A percentile compares a stretch with the other conserved stretches of the same genome.
These are phyloP conservation scores for Russula virescens DNA, from an alignment of 768 basidiomycete species.

Conservation along the genomic window DNA sequence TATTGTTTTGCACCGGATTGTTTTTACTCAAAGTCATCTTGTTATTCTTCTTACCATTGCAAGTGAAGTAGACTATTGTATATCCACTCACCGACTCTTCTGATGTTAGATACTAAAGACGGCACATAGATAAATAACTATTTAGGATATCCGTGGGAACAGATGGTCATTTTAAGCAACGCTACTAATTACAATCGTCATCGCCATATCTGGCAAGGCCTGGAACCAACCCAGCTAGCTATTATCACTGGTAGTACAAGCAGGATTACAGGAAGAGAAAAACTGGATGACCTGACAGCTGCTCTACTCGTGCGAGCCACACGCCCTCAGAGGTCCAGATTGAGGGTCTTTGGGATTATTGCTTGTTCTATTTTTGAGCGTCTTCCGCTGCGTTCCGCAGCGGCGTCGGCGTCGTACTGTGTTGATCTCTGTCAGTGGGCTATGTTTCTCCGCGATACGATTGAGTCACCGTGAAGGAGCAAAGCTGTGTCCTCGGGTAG, in stretches of 20 bases:
- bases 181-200: too few relatives aligned
- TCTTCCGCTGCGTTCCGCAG: not conserved
- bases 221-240: not conserved
- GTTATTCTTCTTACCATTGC: too few relatives aligned
- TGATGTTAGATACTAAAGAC: too few relatives aligned
- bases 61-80: too few relatives aligned
- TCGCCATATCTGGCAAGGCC: too few relatives aligned
- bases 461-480: not conserved
- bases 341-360: not conserved
- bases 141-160: too few relatives aligned
- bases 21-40: too few relatives aligned
- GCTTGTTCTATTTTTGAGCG: not conserved
- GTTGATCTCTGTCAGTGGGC: not conserved
- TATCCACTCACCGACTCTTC: too few relatives aligned
- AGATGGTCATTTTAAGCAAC: too few relatives aligned
- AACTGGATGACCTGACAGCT: not conserved
- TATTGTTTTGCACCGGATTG: not conserved
- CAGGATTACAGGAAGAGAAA: not conserved
- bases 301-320: not conserved
- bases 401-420: not conserved
- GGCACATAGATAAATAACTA: too few relatives aligned
- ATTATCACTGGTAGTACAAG: not conserved
- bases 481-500: constrained; percentile 26
- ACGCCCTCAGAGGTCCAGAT: not conserved
- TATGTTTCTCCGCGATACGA: not conserved